phyloP scores from a whole-genome alignment of 2,329 filamentous ascomycete species.

The Fonsecaea pedrosoi region DNA sequence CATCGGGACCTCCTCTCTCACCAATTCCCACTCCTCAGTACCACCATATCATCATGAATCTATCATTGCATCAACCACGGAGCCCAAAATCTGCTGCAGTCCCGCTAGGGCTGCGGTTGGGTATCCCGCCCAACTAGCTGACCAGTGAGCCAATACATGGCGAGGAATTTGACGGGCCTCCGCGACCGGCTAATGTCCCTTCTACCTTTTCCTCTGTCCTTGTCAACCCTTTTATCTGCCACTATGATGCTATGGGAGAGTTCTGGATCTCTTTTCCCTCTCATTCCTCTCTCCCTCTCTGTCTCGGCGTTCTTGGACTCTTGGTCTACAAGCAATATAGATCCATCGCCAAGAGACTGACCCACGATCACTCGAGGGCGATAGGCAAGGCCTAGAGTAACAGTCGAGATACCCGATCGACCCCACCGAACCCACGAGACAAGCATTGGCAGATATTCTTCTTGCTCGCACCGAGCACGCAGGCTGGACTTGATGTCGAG shows the following conservation, averaged over 20 bases:
- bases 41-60: constrained; percentile 1
- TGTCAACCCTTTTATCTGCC: not conserved
- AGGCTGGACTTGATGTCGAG: constrained; percentile 24
- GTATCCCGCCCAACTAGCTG: not conserved
- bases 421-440: constrained; percentile 6
- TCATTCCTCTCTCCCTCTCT: not conserved
- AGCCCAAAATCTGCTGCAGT: not conserved
- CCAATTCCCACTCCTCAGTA: not conserved
- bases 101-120: constrained; percentile 3
- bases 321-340: not conserved
- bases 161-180: constrained; percentile 2
- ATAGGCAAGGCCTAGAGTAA: constrained; percentile 2
- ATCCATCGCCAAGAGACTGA: constrained; percentile 2
- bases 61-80: not conserved
- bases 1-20: not conserved
- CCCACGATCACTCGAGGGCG: not conserved
- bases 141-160: constrained; percentile 3
- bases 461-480: not conserved
- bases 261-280: constrained; percentile 1
- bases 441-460: not conserved
- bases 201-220: not conserved
- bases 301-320: not conserved
- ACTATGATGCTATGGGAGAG: constrained; percentile 15
- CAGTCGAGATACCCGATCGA: constrained; percentile 1
- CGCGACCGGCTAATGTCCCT: constrained; percentile 17